A percentile compares a stretch with the other conserved stretches of the same genome.
Evolutionary conservation across 2,329 filamentous ascomycete genomes (phyloP).

Genomic region (Colletotrichum aenigma): DNA sequence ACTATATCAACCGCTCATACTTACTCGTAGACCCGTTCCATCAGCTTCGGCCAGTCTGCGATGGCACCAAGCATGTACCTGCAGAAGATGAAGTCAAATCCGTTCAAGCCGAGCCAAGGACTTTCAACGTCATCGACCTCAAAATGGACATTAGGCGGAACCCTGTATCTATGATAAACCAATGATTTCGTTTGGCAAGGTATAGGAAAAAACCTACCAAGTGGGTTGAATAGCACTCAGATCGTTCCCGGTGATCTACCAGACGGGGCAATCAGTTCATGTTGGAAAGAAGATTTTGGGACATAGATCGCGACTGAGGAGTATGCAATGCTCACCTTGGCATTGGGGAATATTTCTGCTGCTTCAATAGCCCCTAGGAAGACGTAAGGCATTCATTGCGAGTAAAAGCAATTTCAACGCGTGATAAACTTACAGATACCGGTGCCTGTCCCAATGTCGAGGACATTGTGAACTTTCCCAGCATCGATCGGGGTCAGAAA

Average conservation of each 20-base stretch:
- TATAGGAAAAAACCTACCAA: background rate
- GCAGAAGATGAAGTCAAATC: constrained; percentile 35
- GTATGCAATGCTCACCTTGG: background rate
- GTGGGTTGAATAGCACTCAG: background rate
- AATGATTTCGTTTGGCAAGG: background rate
- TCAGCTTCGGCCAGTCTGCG: background rate
- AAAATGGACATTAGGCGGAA: background rate
- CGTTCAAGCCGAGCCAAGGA: constrained; percentile 33
- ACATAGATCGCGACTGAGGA: background rate
- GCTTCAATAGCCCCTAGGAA: background rate
- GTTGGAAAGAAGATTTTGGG: background rate
- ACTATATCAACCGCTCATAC: background rate
- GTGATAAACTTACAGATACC: background rate
- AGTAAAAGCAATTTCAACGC: background rate
- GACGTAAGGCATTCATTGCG: background rate
- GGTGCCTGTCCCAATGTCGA: background rate
- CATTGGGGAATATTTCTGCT: background rate
- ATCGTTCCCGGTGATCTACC: background rate
- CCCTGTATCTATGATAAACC: background rate
- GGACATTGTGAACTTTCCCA: background rate
- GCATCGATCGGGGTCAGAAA: background rate
- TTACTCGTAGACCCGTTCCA: background rate
- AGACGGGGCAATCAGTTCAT: background rate
- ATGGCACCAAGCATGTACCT: background rate
- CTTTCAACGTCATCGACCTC: constrained; percentile 58